These are phyloP conservation scores for Kluyveromyces aestuarii DNA, from an alignment of 805 yeast genomes.

Conservation along the genomic window DNA sequence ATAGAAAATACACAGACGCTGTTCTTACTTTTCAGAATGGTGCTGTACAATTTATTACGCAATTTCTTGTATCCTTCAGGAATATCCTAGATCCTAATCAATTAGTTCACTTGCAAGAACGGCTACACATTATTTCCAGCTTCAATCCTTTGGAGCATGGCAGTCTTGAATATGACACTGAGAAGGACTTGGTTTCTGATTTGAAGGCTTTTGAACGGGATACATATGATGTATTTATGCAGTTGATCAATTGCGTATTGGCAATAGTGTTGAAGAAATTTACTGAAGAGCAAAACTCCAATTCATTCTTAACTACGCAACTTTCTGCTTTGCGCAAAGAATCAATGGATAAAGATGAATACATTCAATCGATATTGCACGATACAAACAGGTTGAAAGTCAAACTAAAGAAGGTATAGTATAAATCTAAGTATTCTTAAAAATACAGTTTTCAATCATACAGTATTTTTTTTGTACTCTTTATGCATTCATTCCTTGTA, in stretches of 20 bases:
- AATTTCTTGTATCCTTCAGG: slow-evolving; percentile 19
- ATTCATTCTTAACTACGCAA: slow-evolving; percentile 16
- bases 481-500: too few species aligned
- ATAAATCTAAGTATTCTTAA: neutral
- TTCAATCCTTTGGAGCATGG: slow-evolving; percentile 1
- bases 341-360: slow-evolving; percentile 5
- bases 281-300: slow-evolving; percentile 16
- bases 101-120: slow-evolving; percentile 12
- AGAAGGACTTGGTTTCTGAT: slow-evolving; percentile 3
- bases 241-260: slow-evolving; percentile 13
- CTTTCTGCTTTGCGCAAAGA: slow-evolving; percentile 14
- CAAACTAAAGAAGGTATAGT: neutral
- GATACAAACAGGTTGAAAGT: slow-evolving; percentile 2
- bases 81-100: slow-evolving; percentile 13
- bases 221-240: slow-evolving; percentile 12
- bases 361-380: slow-evolving; percentile 5
- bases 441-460: neutral
- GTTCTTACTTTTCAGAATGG: slow-evolving; percentile 15
- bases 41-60: slow-evolving; percentile 23
- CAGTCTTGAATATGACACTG: neutral
- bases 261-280: slow-evolving; percentile 18
- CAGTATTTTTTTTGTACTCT: too few species aligned
- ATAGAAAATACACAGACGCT: slow-evolving; percentile 11
- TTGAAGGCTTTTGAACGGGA: slow-evolving; percentile 7
- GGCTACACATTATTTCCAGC: slow-evolving; percentile 3